Evolutionary conservation across 1,139 yeast species (phyloP).

Genomic region (Kodamaea anthophila): DNA sequence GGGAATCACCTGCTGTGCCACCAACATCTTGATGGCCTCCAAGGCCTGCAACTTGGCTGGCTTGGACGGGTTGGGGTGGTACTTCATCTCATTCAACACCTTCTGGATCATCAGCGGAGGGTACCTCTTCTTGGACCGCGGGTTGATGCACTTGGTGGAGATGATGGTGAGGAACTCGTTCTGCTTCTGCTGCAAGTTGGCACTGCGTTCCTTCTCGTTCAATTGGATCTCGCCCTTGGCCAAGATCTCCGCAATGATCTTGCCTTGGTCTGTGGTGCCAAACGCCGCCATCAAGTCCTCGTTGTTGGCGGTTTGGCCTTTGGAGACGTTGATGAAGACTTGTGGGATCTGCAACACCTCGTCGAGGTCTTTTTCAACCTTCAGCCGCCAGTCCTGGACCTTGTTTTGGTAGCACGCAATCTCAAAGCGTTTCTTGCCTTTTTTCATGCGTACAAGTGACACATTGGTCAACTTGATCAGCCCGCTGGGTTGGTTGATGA

Average conservation of each 20-base stretch:
- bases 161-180: slow-evolving; percentile 81
- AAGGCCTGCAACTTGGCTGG: slow-evolving; percentile 85
- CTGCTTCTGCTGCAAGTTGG: slow-evolving; percentile 66
- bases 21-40: slow-evolving; percentile 79
- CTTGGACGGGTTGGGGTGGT: slow-evolving; percentile 72
- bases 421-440: slow-evolving; percentile 87
- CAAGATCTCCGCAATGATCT: slow-evolving; percentile 71
- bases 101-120: slow-evolving; percentile 94
- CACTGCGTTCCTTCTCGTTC: slow-evolving; percentile 86
- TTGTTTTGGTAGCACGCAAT: slow-evolving; percentile 95
- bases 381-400: slow-evolving; percentile 90
- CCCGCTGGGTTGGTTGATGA: slow-evolving; percentile 77
- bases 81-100: slow-evolving; percentile 72
- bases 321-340: slow-evolving; percentile 86
- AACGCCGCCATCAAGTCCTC: slow-evolving; percentile 75
- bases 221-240: slow-evolving; percentile 91
- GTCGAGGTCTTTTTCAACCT: slow-evolving; percentile 86
- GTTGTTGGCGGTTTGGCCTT: slow-evolving; percentile 88
- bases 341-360: slow-evolving; percentile 96
- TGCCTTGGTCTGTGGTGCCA: slow-evolving; percentile 69
- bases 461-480: slow-evolving; percentile 91
- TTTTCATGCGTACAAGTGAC: slow-evolving; percentile 83
- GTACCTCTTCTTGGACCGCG: slow-evolving; percentile 81
- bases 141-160: slow-evolving; percentile 88
- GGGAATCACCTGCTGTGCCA: slow-evolving; percentile 78